Base-by-base conservation (phyloP, 23 red algal genomes). In the Chondrus crispus region DNA sequence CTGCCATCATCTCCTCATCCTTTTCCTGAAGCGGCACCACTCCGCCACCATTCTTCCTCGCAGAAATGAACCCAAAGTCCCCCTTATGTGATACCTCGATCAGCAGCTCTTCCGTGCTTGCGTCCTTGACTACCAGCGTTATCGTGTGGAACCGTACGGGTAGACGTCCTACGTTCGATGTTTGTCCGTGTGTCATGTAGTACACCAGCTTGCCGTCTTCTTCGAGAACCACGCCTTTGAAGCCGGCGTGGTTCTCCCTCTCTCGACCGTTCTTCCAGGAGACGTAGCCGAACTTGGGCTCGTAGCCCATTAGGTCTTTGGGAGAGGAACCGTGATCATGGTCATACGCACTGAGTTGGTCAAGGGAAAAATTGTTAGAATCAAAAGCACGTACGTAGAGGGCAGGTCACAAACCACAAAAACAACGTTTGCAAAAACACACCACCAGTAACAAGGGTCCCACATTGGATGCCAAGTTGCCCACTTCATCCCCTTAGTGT, bases 401-500 rank as follows among this genome's bases (percentile, higher is more conserved):
- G n/a, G n/a, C n/a, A n/a, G n/a, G n/a, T n/a, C n/a, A n/a, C n/a
- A n/a, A n/a, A n/a, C n/a, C n/a, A n/a, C n/a, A n/a, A n/a, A n/a
- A n/a, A n/a, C n/a, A n/a, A n/a, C n/a, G n/a, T n/a, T n/a, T n/a
- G n/a, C n/a, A 30, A 87, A 73, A 32, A 39, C 52, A 90, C 87
- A 90, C 69, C 71, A 93, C 69, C 82, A 93, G 26, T 63, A 85
- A 38, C 68, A 79, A 29, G 90, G 90, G 20, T 93, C 89, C 80
- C 68, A 78, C 36, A 74, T 55, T 2, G 80, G 90, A 58, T 93
- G 90, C 80, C 90, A 85, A 14, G 90, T 93, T 32, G 62, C 50
- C 80, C 80, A 93, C 40, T 74, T 50, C 43, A 48, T 74, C 43
- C 90, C 90, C 4, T 37, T 68, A 32, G 62, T 82, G 41, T 93